phyloP scores from a whole-genome alignment of 2,329 filamentous ascomycete species.

The Corynespora cassiicola region DNA sequence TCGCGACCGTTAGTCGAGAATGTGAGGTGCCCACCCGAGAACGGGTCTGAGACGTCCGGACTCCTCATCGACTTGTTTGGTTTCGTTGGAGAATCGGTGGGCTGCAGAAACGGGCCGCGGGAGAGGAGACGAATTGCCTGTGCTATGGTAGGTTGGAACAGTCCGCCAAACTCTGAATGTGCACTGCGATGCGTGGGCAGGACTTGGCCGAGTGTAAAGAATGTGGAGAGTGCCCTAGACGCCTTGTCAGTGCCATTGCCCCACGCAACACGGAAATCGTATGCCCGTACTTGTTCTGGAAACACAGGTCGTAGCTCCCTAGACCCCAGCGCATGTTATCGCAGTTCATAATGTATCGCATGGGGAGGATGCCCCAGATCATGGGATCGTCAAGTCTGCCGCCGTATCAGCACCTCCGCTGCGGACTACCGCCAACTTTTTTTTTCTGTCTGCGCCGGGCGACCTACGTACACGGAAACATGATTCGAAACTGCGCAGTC shows the following conservation, averaged over 20 bases:
- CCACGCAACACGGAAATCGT: not conserved
- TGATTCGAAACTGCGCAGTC: conserved; percentile 77
- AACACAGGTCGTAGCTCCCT: conserved; percentile 95
- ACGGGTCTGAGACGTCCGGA: conserved; percentile 58
- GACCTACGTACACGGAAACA: conserved; percentile 78
- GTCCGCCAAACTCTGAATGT: conserved; percentile 80
- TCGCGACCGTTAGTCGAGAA: conserved; percentile 74
- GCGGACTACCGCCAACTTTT: no score
- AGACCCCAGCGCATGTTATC: conserved; percentile 85
- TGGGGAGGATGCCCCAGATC: conserved; percentile 87
- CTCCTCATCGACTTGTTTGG: conserved; percentile 29
- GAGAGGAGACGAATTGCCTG: conserved; percentile 87
- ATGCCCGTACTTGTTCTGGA: conserved; percentile 74
- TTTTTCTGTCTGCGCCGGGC: conserved; percentile 8
- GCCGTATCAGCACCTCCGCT: conserved; percentile 22
- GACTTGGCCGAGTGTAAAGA: conserved; percentile 90
- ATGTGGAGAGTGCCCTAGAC: conserved; percentile 70
- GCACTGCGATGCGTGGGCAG: conserved; percentile 84
- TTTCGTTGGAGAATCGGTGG: conserved; percentile 31
- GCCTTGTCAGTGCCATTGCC: conserved; percentile 16
- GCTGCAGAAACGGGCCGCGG: conserved; percentile 54
- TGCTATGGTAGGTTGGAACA: conserved; percentile 87
- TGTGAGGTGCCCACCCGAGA: conserved; percentile 58
- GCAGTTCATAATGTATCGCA: conserved; percentile 73
- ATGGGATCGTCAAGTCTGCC: conserved; percentile 88